Conservation (phyloP, 176 grass and related monocot species). For the Juncus effusus region DNA sequence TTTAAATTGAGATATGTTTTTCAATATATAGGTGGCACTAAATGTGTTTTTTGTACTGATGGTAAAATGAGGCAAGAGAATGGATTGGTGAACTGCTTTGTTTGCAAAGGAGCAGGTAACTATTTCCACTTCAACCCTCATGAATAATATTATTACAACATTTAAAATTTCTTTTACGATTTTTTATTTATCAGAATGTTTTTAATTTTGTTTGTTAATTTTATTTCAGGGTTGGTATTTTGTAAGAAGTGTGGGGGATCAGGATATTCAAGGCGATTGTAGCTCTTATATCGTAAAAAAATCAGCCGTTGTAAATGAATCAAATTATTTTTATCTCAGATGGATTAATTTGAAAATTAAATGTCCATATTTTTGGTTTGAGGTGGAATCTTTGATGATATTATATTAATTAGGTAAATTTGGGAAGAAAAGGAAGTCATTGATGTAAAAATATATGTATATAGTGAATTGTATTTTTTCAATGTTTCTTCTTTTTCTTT, state of each 20-base stretch:
- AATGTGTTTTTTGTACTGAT: conserved; percentile 72
- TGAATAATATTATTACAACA: neutral
- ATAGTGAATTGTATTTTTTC: too few relatives aligned
- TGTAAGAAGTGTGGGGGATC: conserved; percentile 93
- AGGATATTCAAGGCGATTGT: conserved; percentile 90
- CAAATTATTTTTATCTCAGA: too few relatives aligned
- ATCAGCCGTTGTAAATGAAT: too few relatives aligned
- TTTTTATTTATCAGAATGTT: neutral
- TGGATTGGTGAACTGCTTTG: conserved; percentile 67
- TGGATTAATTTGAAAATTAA: too few relatives aligned
- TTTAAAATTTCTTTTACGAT: neutral
- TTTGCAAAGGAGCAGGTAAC: conserved; percentile 89
- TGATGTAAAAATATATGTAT: too few relatives aligned
- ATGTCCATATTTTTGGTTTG: too few relatives aligned
- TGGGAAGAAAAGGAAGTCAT: too few relatives aligned
- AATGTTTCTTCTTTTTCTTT: too few relatives aligned
- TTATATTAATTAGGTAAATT: too few relatives aligned
- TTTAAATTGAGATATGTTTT: too few relatives aligned
- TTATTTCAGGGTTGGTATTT: conserved; percentile 64
- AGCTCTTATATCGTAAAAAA: neutral
- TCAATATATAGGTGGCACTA: conserved; percentile 54
- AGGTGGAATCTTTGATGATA: too few relatives aligned
- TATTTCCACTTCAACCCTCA: neutral
- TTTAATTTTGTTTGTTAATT: neutral
- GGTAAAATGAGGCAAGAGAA: conserved; percentile 88